Conservation (phyloP, 2,329 filamentous ascomycete species). For the Diaporthe capsici region DNA sequence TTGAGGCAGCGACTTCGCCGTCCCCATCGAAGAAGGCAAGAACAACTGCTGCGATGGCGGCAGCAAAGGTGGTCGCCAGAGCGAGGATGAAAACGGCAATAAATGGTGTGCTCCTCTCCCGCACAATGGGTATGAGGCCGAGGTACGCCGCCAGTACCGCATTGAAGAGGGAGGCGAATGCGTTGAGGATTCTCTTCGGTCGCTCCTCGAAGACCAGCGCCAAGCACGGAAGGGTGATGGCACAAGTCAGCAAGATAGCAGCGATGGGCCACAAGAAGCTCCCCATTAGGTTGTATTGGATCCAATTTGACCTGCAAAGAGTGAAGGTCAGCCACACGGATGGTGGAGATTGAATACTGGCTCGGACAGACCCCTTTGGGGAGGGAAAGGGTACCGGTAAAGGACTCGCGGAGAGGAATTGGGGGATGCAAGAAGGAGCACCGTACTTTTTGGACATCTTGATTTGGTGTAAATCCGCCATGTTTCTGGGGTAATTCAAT, state of each 20-base stretch:
- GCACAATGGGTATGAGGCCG: not conserved
- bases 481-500: no score
- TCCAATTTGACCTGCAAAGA: not conserved
- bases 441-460: no score
- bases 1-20: not conserved
- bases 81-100: not conserved
- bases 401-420: no score
- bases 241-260: not conserved
- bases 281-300: not conserved
- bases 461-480: no score
- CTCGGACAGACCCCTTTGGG: not conserved
- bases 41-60: not conserved
- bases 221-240: not conserved
- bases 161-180: not conserved
- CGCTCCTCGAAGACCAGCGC: not conserved
- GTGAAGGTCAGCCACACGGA: not conserved
- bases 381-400: no score
- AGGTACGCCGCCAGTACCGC: not conserved
- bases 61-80: not conserved
- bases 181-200: not conserved
- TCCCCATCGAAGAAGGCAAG: not conserved
- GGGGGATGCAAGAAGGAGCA: no score
- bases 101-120: not conserved
- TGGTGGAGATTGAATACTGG: not conserved
- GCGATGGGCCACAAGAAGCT: constrained; percentile 2